Evolutionary conservation across 2,329 filamentous ascomycete species (phyloP).

Genomic region (Aspergillus quadricinctus): DNA sequence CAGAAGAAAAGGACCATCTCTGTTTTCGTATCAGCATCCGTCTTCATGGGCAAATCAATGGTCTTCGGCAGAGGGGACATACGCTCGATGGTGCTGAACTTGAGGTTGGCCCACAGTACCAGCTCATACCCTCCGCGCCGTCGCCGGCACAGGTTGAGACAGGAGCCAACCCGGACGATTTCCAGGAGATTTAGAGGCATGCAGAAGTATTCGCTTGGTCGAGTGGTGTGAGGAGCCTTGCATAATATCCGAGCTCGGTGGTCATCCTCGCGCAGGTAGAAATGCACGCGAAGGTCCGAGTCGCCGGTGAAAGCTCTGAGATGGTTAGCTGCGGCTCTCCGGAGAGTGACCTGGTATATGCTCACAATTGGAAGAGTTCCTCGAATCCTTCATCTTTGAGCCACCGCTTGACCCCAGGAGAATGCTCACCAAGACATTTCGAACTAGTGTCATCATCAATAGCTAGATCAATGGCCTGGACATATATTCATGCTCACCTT

Average conservation of each 20-base stretch:
- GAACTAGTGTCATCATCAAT: constrained; percentile 22
- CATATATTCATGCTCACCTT: constrained; percentile 21
- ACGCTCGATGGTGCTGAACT: constrained; percentile 54
- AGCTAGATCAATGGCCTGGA: not conserved
- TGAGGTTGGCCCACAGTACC: constrained; percentile 51
- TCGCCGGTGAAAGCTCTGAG: constrained; percentile 45
- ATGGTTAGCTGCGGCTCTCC: not conserved
- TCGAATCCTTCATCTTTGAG: constrained; percentile 34
- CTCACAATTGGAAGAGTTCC: constrained; percentile 37
- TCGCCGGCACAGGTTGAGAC: constrained; percentile 37
- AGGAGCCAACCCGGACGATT: constrained; percentile 33
- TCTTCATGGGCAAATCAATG: not conserved
- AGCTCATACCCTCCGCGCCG: constrained; percentile 36
- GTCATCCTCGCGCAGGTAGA: constrained; percentile 51
- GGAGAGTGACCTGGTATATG: not conserved
- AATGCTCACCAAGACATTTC: constrained; percentile 30
- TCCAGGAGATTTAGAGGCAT: constrained; percentile 48
- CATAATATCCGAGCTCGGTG: constrained; percentile 52
- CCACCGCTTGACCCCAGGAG: constrained; percentile 23
- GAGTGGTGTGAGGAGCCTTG: constrained; percentile 39
- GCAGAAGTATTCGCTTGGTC: constrained; percentile 45
- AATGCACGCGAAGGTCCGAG: constrained; percentile 42
- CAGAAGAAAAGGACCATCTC: constrained; percentile 56
- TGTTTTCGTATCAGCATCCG: constrained; percentile 18
- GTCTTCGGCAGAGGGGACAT: constrained; percentile 9